Percentiles rank a stretch among this genome's conserved stretches.
These are phyloP conservation scores for Blumeria hordei DNA, from an alignment of 2,329 filamentous ascomycete genomes.

Conservation along the genomic window DNA sequence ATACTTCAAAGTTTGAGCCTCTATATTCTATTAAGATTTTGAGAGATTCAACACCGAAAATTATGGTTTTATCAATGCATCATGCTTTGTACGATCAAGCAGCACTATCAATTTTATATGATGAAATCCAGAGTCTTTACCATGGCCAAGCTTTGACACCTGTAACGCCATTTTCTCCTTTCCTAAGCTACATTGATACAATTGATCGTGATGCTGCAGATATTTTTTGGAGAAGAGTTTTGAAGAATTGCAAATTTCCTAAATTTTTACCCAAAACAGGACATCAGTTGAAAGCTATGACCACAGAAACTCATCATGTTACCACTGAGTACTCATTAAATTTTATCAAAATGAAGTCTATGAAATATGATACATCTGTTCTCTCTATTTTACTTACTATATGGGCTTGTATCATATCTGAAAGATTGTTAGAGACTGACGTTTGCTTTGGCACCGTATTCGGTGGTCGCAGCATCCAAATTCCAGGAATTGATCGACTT, in stretches of 20 bases:
- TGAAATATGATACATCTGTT: slow-evolving; percentile 32
- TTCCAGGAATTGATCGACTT: slow-evolving; percentile 43
- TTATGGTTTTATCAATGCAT: slow-evolving; percentile 23
- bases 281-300: not conserved
- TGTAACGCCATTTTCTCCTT: slow-evolving; percentile 32
- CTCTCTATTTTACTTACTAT: slow-evolving; percentile 45
- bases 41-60: not conserved
- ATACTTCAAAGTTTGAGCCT: slow-evolving; percentile 5
- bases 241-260: slow-evolving; percentile 25
- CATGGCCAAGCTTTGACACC: slow-evolving; percentile 21
- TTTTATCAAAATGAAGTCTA: slow-evolving; percentile 23
- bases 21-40: slow-evolving; percentile 10
- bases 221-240: slow-evolving; percentile 37
- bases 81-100: slow-evolving; percentile 75
- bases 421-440: slow-evolving; percentile 31
- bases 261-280: not conserved
- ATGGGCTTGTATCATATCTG: slow-evolving; percentile 42
- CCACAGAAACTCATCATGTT: slow-evolving; percentile 5
- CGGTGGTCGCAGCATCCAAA: slow-evolving; percentile 44
- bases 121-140: slow-evolving; percentile 42
- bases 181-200: slow-evolving; percentile 33
- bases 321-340: slow-evolving; percentile 5
- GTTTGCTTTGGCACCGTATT: slow-evolving; percentile 75
- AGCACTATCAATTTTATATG: slow-evolving; percentile 43
- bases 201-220: slow-evolving; percentile 25